Evolutionary conservation across 108 stramenopile genomes (phyloP).

Genomic region (Seminavis robusta): DNA sequence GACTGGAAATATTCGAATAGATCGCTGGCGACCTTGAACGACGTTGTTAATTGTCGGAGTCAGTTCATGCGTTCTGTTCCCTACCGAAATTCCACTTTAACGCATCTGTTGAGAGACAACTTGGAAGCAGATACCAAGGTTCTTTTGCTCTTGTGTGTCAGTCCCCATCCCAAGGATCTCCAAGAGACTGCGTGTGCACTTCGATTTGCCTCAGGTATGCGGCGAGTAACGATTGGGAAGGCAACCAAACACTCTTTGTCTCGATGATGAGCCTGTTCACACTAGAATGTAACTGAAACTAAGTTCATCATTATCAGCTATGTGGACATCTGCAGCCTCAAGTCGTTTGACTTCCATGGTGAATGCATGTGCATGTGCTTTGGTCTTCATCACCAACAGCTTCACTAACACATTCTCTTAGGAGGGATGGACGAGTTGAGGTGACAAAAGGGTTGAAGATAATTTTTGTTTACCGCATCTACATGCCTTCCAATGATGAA

Average conservation of each 20-base stretch:
- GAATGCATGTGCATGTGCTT: too few species aligned
- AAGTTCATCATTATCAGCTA: too few species aligned
- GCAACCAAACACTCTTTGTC: slow-evolving; percentile 57
- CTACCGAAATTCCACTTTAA: slow-evolving; percentile 82
- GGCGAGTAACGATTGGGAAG: slow-evolving; percentile 66
- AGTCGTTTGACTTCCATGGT: too few species aligned
- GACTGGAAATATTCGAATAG: slow-evolving; percentile 72
- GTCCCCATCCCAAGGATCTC: slow-evolving; percentile 51
- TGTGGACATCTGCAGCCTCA: too few species aligned
- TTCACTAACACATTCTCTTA: too few species aligned
- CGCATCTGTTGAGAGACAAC: slow-evolving; percentile 78
- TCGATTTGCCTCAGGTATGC: slow-evolving; percentile 48
- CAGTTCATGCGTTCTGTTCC: slow-evolving; percentile 76
- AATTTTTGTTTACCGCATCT: too few species aligned
- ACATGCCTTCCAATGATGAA: too few species aligned
- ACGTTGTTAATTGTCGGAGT: slow-evolving; percentile 65
- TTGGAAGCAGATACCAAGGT: slow-evolving; percentile 83
- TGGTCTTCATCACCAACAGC: too few species aligned
- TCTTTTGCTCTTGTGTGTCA: slow-evolving; percentile 70
- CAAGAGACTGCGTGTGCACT: slow-evolving; percentile 53
- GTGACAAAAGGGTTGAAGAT: too few species aligned
- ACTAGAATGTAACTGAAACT: too few species aligned
- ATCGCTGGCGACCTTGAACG: slow-evolving; percentile 59
- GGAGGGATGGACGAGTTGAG: too few species aligned
- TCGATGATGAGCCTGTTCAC: too few species aligned